These are phyloP conservation scores for Dendrobium officinale DNA, from an alignment of 106 monocot species.

Conservation along the genomic window DNA sequence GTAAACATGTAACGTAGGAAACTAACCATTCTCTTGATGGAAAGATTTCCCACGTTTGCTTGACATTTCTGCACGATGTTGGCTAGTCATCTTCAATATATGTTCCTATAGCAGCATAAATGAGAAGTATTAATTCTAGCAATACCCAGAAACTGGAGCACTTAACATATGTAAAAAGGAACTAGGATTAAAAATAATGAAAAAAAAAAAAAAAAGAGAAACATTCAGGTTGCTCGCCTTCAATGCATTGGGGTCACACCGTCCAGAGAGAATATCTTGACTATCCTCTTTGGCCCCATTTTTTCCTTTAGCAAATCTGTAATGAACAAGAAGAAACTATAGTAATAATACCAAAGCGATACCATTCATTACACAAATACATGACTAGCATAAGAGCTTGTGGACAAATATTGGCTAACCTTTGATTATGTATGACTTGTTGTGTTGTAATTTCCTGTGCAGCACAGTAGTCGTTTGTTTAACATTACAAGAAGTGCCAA, in stretches of 20 bases:
- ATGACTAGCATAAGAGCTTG: constrained; percentile 1
- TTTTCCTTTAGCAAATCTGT: constrained; percentile 42
- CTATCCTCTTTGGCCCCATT: constrained; percentile 31
- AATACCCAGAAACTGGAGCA: not conserved
- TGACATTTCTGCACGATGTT: constrained; percentile 86
- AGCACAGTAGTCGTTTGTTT: constrained; percentile 17
- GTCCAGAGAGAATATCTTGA: constrained; percentile 66
- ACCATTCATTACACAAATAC: not conserved
- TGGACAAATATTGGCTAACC: constrained; percentile 29
- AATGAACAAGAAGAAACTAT: not conserved
- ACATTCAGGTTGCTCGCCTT: constrained; percentile 38
- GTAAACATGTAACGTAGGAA: not conserved
- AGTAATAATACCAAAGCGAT: not conserved
- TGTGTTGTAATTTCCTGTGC: constrained; percentile 79
- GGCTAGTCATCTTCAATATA: constrained; percentile 74
- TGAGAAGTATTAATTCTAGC: constrained; percentile 1
- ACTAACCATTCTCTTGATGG: constrained; percentile 53
- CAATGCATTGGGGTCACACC: constrained; percentile 67
- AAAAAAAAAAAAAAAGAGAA: not conserved
- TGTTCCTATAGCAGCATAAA: constrained; percentile 39
- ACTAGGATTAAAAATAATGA: not conserved
- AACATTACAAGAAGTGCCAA: constrained; percentile 11
- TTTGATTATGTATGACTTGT: constrained; percentile 78
- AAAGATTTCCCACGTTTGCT: constrained; percentile 58
- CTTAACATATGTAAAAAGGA: not conserved